A percentile compares a stretch with the other conserved stretches of the same genome.
Conservation (phyloP, 371 early-diverging fungal genomes). For the Mortierella sp. region DNA sequence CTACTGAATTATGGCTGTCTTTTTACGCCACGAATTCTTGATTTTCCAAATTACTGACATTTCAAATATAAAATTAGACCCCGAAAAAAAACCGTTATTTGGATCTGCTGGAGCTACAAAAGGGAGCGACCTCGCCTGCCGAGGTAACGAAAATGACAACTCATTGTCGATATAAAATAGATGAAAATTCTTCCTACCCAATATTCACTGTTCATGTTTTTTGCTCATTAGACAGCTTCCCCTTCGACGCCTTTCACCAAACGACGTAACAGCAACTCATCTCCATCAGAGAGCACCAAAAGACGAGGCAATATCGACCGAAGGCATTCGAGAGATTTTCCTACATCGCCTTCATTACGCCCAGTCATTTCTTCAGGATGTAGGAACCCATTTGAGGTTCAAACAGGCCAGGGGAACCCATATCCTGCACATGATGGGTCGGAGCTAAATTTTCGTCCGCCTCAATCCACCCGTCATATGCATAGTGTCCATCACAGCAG, state of each 20-base stretch:
- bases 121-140: neutral
- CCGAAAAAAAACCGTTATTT: neutral
- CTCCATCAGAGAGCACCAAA: neutral
- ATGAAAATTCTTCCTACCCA: neutral
- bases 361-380: neutral
- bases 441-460: neutral
- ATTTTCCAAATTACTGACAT: neutral
- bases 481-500: neutral
- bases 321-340: neutral
- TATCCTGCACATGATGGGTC: neutral
- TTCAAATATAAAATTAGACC: neutral
- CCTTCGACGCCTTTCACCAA: constrained; percentile 10
- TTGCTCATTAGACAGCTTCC: constrained; percentile 16
- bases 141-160: neutral
- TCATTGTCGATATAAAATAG: neutral
- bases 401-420: neutral
- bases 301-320: neutral
- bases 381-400: constrained; percentile 21
- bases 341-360: neutral
- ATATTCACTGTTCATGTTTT: no score
- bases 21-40: neutral
- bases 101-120: neutral
- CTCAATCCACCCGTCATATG: neutral
- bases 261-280: constrained; percentile 19
- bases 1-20: neutral